phyloP scores from a whole-genome alignment of 371 early-diverging fungal genomes.

The Globomyces sp. region DNA sequence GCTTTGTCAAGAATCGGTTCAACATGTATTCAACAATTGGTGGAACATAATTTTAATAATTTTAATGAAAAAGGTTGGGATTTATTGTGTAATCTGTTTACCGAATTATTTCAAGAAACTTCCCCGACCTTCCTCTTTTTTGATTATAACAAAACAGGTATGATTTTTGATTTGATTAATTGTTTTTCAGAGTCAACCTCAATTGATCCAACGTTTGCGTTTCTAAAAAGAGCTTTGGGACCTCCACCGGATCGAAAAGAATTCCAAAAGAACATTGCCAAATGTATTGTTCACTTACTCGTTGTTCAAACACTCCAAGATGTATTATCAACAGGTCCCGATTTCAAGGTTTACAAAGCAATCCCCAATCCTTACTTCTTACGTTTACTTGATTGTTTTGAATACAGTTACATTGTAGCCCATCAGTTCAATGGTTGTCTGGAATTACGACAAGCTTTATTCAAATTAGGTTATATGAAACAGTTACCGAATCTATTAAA shows the following conservation, averaged over 20 bases:
- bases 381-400: conserved; percentile 73
- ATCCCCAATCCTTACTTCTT: conserved; percentile 62
- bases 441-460: conserved; percentile 76
- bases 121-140: conserved; percentile 79
- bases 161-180: not conserved
- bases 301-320: conserved; percentile 77
- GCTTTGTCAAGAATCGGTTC: conserved; percentile 88
- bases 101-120: conserved; percentile 71
- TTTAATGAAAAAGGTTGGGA: conserved; percentile 72
- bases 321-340: conserved; percentile 47
- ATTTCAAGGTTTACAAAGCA: conserved; percentile 55
- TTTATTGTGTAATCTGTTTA: conserved; percentile 64
- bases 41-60: conserved; percentile 72
- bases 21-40: conserved; percentile 84
- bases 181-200: conserved; percentile 7
- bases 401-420: conserved; percentile 80
- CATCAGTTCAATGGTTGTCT: conserved; percentile 75
- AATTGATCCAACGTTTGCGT: conserved; percentile 11
- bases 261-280: conserved; percentile 73
- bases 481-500: conserved; percentile 86
- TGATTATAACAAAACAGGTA: conserved; percentile 22
- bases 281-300: conserved; percentile 75
- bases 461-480: conserved; percentile 82
- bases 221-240: conserved; percentile 22
- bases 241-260: conserved; percentile 56